These are phyloP conservation scores for Cladobotryum mycophilum DNA, from an alignment of 2,329 filamentous ascomycete species.

Conservation along the genomic window DNA sequence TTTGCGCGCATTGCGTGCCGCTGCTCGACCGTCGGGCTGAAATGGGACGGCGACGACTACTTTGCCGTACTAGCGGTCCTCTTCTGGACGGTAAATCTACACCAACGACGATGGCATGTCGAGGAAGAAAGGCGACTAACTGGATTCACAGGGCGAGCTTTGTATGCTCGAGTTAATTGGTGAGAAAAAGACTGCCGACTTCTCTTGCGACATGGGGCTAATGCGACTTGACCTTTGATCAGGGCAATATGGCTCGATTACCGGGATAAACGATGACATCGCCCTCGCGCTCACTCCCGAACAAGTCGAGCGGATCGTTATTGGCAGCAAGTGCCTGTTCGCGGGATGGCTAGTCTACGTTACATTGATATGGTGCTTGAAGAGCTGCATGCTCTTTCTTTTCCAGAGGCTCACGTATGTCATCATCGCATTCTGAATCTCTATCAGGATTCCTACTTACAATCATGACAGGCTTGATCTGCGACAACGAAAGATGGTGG, in stretches of 20 bases:
- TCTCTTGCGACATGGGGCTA: neutral
- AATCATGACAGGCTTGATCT: conserved; percentile 13
- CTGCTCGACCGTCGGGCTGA: conserved; percentile 32
- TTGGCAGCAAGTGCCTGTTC: conserved; percentile 17
- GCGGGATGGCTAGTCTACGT: conserved; percentile 32
- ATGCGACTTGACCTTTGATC: neutral
- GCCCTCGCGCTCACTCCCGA: conserved; percentile 11
- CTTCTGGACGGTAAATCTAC: conserved; percentile 30
- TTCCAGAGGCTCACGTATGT: conserved; percentile 32
- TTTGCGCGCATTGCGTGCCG: conserved; percentile 34
- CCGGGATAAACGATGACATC: conserved; percentile 17
- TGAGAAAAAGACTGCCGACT: conserved; percentile 9
- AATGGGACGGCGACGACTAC: conserved; percentile 37
- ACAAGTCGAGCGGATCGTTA: conserved; percentile 14
- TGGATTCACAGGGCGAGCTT: conserved; percentile 18
- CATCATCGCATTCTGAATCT: too few species aligned
- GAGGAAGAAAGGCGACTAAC: neutral
- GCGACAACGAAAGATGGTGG: conserved; percentile 16
- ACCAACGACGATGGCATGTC: neutral
- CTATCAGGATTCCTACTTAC: neutral
- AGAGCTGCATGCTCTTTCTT: conserved; percentile 33
- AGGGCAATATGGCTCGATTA: conserved; percentile 20
- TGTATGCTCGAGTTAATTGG: conserved; percentile 30
- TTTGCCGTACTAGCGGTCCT: conserved; percentile 31
- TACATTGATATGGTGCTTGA: conserved; percentile 33